Evolutionary conservation across 805 yeast species (phyloP), one percentile per base, ranked within the genome.

Genomic region (Myxozyma monticola): DNA sequence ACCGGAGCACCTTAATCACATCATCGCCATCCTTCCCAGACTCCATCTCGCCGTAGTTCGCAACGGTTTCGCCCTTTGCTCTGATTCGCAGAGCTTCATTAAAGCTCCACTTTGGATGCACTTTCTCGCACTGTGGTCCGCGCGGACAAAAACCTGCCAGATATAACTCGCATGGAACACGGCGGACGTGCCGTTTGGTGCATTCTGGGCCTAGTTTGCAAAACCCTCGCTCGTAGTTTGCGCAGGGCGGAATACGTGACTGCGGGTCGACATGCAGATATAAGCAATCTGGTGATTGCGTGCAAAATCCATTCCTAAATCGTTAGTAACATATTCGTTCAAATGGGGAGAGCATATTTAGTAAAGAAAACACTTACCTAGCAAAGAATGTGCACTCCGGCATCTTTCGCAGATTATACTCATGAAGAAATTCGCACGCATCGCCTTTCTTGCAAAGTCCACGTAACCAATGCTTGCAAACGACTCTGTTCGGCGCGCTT

Each of bases 361-460:
- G 22, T 1, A 33, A n/a, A 37, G 39, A 42, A 41, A 49, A 58
- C 12, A 72, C 75, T 59, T 80, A 81, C 66, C 88, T 83, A 37
- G 88, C 76, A 68, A 79, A 91, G 68, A 88, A 87, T 21, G 88
- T 78, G 68, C 99, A 93, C 68, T 93, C 99, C 2, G 98, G 98
- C 95, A 93, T 91, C 69, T 87, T 88, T 53, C 95, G 76, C 61
- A 93, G 71, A 64, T 93, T 91, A 65, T 90, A 90, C 66, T 93
- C 99, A 69, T 93, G 99, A 38, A 93, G 71, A 63, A 88, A 93
- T 72, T 93, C 99, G 69, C 99, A 93, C 59, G 87, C 88, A 60
- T 89, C 96, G 43, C 95, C 95, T 73, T 91, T 91, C 71, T 93
- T 93, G 70, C 99, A 93, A 30, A 93, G 77, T 0, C 99, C 99